Evolutionary conservation across 495 filamentous ascomycete genomes (phyloP).

Genomic region (Cercophora scortea): DNA sequence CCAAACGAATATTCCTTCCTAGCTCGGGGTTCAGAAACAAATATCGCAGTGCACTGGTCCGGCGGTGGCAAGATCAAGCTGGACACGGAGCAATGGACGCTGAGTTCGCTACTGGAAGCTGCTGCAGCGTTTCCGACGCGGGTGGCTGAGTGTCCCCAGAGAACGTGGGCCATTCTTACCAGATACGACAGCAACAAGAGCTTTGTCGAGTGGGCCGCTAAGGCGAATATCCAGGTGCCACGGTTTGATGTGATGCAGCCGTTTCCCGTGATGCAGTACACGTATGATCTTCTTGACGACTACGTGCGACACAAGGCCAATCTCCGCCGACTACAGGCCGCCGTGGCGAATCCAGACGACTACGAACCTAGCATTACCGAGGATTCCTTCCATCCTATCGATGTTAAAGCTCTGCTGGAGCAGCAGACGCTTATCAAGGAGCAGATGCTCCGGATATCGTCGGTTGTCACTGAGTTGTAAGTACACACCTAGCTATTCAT

Average conservation of each 20-base stretch:
- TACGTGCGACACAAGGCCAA: neutral
- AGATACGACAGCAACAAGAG: slow-evolving; percentile 1
- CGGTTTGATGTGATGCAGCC: neutral
- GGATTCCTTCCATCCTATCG: too few species aligned
- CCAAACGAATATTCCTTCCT: neutral
- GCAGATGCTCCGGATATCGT: too few species aligned
- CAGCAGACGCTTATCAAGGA: too few species aligned
- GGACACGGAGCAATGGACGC: neutral
- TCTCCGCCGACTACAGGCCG: neutral
- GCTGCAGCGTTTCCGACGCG: neutral
- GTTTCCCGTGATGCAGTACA: neutral
- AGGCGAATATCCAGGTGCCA: neutral
- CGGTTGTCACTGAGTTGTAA: too few species aligned
- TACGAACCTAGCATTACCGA: too few species aligned
- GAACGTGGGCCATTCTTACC: slow-evolving; percentile 3
- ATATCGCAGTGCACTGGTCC: neutral
- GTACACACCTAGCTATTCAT: too few species aligned
- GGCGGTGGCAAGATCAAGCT: slow-evolving; percentile 1
- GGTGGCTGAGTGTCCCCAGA: neutral
- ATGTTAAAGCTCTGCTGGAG: too few species aligned
- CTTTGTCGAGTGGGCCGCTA: neutral
- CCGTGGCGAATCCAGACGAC: too few species aligned
- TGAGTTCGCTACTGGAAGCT: neutral
- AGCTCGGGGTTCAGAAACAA: neutral
- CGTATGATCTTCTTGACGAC: neutral